phyloP scores from a whole-genome alignment of 2,329 filamentous ascomycete genomes.

The Alternaria viburni region DNA sequence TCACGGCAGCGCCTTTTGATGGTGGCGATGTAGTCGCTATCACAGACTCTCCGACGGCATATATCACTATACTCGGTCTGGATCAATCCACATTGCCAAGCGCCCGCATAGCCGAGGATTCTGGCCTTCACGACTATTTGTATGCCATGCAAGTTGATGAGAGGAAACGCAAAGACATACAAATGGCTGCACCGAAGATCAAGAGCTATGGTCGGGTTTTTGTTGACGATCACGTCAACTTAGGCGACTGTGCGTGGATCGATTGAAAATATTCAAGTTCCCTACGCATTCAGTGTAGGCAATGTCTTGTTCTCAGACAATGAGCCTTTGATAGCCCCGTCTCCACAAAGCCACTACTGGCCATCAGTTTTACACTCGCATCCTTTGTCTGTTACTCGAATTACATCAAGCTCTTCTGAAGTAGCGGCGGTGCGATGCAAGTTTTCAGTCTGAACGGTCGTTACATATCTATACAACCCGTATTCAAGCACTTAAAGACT shows the following conservation, averaged over 20 bases:
- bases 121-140: constrained; percentile 1
- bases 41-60: constrained; percentile 24
- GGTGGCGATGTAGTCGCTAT: constrained; percentile 24
- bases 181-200: background rate
- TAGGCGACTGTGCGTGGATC: constrained; percentile 13
- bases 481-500: background rate
- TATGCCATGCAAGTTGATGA: background rate
- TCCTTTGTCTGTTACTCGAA: background rate
- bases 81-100: constrained; percentile 1
- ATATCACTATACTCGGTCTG: constrained; percentile 25
- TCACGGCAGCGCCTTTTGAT: constrained; percentile 22
- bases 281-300: background rate
- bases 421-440: background rate
- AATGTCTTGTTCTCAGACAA: background rate
- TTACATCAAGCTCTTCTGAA: background rate
- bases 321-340: background rate
- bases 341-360: background rate
- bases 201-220: constrained; percentile 11
- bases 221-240: constrained; percentile 1
- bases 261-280: background rate
- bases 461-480: background rate
- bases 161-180: background rate
- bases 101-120: background rate
- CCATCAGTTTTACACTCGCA: background rate
- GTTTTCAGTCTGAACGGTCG: background rate